Conservation (phyloP, 2,329 filamentous ascomycete species). For the Trichoderma sp. region DNA sequence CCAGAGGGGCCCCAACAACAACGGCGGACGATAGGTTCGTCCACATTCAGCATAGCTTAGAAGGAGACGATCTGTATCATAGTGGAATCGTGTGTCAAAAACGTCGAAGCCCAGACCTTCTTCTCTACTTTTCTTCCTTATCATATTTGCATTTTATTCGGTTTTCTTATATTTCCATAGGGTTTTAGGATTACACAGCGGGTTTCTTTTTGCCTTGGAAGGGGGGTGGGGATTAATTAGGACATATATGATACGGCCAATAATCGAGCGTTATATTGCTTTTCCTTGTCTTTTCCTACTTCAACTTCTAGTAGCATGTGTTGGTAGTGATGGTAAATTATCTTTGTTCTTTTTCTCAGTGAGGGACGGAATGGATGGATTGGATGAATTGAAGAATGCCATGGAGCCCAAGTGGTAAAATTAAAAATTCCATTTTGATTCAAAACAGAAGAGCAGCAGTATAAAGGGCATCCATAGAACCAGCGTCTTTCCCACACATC, state of each 20-base stretch:
- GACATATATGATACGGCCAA: not conserved
- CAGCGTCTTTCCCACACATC: too few relatives aligned
- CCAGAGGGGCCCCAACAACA: conserved; percentile 35
- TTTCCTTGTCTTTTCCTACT: not conserved
- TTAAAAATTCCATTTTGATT: not conserved
- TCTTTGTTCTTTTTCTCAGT: not conserved
- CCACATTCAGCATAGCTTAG: not conserved
- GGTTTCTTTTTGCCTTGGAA: not conserved
- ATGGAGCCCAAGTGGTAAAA: not conserved
- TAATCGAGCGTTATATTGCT: not conserved
- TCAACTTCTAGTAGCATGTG: not conserved
- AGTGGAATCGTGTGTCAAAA: not conserved
- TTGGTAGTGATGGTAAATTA: not conserved
- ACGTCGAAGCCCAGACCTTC: not conserved
- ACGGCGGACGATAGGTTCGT: conserved; percentile 31
- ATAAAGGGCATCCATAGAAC: not conserved
- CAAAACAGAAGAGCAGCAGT: not conserved
- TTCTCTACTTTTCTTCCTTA: not conserved
- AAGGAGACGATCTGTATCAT: conserved; percentile 1
- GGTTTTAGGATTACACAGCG: not conserved
- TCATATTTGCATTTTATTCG: not conserved
- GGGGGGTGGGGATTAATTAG: not conserved
- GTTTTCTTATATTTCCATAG: not conserved
- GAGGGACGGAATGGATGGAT: not conserved
- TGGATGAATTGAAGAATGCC: not conserved